phyloP scores from a whole-genome alignment of 2,329 filamentous ascomycete genomes.

The Bipolaris bicolor region DNA sequence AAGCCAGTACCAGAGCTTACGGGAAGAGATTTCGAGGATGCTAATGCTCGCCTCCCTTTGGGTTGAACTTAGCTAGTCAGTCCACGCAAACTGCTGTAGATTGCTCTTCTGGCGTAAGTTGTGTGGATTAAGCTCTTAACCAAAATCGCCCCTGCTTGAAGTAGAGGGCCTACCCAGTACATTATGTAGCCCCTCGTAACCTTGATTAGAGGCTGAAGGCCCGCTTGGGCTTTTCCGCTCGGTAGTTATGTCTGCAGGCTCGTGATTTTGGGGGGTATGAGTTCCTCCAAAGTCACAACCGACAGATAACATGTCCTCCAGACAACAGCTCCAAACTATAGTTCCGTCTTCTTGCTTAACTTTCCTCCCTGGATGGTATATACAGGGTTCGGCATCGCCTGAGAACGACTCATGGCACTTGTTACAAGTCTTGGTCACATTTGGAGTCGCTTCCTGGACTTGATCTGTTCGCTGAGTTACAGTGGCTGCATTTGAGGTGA shows the following conservation, averaged over 20 bases:
- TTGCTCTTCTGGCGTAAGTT: too few species aligned
- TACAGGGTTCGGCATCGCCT: constrained; percentile 16
- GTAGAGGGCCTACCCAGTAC: too few species aligned
- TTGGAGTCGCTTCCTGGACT: not conserved
- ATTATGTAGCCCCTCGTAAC: too few species aligned
- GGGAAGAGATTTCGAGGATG: too few species aligned
- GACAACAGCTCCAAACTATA: constrained; percentile 19
- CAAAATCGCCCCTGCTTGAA: too few species aligned
- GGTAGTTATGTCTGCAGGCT: not conserved
- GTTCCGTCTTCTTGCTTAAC: not conserved
- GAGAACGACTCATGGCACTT: constrained; percentile 22
- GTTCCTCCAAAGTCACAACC: constrained; percentile 20
- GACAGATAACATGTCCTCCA: constrained; percentile 6
- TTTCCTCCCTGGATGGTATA: constrained; percentile 25
- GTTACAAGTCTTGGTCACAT: constrained; percentile 15
- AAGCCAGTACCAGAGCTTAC: too few species aligned
- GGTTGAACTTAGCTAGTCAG: too few species aligned
- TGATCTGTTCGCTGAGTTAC: not conserved
- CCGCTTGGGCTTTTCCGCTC: not conserved
- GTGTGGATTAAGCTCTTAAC: too few species aligned
- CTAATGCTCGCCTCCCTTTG: too few species aligned
- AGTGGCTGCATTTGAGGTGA: not conserved
- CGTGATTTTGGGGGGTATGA: constrained; percentile 8
- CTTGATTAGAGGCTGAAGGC: too few species aligned
- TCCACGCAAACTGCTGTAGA: too few species aligned